These are phyloP conservation scores for Phialophora verrucosa DNA, from an alignment of 2,329 filamentous ascomycete species.

Conservation along the genomic window DNA sequence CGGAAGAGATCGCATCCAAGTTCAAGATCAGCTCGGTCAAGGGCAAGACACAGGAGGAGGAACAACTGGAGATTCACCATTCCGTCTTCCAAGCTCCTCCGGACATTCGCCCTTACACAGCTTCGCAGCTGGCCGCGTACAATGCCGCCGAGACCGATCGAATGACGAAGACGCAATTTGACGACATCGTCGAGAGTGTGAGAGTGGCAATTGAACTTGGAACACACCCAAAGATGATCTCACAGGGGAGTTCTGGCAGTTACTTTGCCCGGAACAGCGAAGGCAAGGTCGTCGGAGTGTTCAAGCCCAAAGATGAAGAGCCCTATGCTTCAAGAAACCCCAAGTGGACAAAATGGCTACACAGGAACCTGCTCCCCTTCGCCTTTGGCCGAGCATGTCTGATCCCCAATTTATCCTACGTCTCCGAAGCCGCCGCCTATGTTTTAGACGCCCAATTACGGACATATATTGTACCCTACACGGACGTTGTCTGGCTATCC, in stretches of 20 bases:
- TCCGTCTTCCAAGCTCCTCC: constrained; percentile 95
- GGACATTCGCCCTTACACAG: constrained; percentile 78
- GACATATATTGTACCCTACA: constrained; percentile 94
- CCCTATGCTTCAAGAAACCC: constrained; percentile 96
- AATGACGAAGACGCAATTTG: constrained; percentile 81
- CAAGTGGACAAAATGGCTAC: constrained; percentile 99
- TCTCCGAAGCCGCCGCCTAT: constrained; percentile 96
- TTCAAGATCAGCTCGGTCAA: constrained; percentile 86
- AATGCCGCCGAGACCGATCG: constrained; percentile 61
- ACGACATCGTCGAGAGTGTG: constrained; percentile 89
- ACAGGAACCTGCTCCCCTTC: constrained; percentile 95
- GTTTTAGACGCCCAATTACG: constrained; percentile 88
- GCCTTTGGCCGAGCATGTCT: constrained; percentile 94
- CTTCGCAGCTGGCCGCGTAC: constrained; percentile 70
- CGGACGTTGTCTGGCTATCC: constrained; percentile 89
- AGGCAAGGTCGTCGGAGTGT: constrained; percentile 94
- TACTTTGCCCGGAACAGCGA: constrained; percentile 94
- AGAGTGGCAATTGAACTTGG: constrained; percentile 85
- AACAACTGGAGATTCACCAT: constrained; percentile 92
- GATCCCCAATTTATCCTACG: constrained; percentile 96
- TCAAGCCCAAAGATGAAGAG: constrained; percentile 99
- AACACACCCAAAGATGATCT: constrained; percentile 92
- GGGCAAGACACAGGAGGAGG: constrained; percentile 76
- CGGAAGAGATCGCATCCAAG: constrained; percentile 94
- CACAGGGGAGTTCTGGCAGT: constrained; percentile 94